These are phyloP conservation scores for Saccharomyces hybrid DNA, from an alignment of 1,139 yeast genomes.

Conservation along the genomic window DNA sequence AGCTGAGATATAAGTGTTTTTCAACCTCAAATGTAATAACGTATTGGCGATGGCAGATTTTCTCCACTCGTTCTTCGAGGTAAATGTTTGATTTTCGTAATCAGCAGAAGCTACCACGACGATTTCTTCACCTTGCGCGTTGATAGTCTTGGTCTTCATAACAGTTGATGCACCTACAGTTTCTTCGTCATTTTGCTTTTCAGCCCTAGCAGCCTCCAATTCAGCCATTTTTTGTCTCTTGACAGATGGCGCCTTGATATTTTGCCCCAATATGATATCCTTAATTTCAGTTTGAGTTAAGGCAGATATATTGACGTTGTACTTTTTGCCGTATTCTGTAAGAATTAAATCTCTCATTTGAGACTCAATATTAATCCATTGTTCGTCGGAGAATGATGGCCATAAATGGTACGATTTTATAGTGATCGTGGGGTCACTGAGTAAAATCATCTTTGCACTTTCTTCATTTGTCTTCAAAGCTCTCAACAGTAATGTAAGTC, in stretches of 20 bases:
- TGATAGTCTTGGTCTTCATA: conserved; percentile 73
- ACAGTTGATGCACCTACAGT: conserved; percentile 47
- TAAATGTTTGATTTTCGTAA: conserved; percentile 77
- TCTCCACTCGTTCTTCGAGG: conserved; percentile 90
- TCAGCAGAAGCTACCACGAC: conserved; percentile 87
- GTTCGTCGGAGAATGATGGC: conserved; percentile 84
- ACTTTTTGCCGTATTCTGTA: conserved; percentile 76
- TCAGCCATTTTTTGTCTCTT: conserved; percentile 76
- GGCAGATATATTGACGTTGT: conserved; percentile 77
- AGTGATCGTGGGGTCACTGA: conserved; percentile 63
- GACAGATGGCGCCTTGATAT: conserved; percentile 81
- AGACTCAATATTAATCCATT: conserved; percentile 86
- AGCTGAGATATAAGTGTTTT: conserved; percentile 67
- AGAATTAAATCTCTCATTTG: conserved; percentile 82
- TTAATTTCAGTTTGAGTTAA: conserved; percentile 90
- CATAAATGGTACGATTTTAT: conserved; percentile 81
- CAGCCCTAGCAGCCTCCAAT: conserved; percentile 51
- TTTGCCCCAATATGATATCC: conserved; percentile 91
- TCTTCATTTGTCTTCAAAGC: conserved; percentile 75
- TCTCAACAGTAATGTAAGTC: conserved; percentile 71
- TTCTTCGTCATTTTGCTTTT: conserved; percentile 27
- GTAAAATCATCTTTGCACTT: conserved; percentile 62
- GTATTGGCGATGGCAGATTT: conserved; percentile 75
- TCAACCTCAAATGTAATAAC: conserved; percentile 63
- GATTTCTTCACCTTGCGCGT: conserved; percentile 94